Base-by-base conservation (phyloP, 2,329 filamentous ascomycete genomes). In the Aspergillus aculeatus region DNA sequence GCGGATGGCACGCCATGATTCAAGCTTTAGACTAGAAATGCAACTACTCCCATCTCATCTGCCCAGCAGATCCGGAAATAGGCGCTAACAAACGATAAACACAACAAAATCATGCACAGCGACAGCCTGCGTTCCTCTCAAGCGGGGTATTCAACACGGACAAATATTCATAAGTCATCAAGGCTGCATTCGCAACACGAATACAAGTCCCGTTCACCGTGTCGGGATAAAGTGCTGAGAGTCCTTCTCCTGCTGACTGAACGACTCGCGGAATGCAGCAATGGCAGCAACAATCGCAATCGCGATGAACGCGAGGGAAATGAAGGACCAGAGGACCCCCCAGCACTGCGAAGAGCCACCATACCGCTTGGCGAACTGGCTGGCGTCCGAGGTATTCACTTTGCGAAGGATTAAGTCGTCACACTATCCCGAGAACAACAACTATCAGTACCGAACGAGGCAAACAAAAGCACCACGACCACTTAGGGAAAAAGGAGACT, bases 331-430 rank as follows among this genome's bases (percentile, higher is more conserved):
- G 56, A 92, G 84, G 14, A 92, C 80, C 9, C 90, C 90, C 90
- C 90, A 92, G 80, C 89, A 92, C 69, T 89, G 88, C 1, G 89
- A 91, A 0, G 89, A 92, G 38, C 90, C 90, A 11, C 90, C 90
- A 66, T 93, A 93, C 23, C 86, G 82, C 75, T 91, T 82, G 7
- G 90, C 89, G 67, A 93, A 93, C 31, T 92, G 88, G 66, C 87
- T 90, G 5, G 90, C 89, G 70, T 94, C 90, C 4, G 89, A 92
- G 23, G 83, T 86, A 74, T 93, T 92, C 54, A 93, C 89, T 76
- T 92, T 93, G 60, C 90, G 84, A 4, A 92, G 78, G 65, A 94
- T 92, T 32, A 93, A 80, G 66, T 94, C 90, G 70, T 94, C 90
- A 74, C 89, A 92, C 82, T 84, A 49, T 16, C 19, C 12, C 4